A percentile compares a stretch with the other conserved stretches of the same genome.
These are phyloP conservation scores for Metschnikowia similis DNA, from an alignment of 805 yeast species.

Conservation along the genomic window DNA sequence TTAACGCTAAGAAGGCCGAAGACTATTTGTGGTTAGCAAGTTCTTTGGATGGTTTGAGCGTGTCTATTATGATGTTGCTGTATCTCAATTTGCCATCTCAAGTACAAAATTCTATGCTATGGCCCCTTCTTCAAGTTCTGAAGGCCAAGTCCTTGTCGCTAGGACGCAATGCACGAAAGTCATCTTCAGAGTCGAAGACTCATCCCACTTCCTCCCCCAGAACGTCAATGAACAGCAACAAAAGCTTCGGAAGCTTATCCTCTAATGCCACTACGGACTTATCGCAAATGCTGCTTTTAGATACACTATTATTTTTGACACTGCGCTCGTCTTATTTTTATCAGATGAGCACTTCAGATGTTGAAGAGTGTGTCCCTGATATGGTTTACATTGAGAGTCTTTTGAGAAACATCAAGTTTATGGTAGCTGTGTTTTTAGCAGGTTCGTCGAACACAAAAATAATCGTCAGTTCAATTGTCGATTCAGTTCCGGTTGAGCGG, in stretches of 20 bases:
- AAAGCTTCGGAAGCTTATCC: conserved; percentile 23
- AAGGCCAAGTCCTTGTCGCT: conserved; percentile 21
- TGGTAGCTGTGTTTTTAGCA: conserved; percentile 48
- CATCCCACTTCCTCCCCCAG: conserved; percentile 27
- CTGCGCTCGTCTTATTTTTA: conserved; percentile 27
- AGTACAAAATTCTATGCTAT: conserved; percentile 37
- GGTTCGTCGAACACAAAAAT: conserved; percentile 37
- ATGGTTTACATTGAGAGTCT: conserved; percentile 70
- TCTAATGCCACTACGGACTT: conserved; percentile 26
- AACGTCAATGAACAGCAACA: conserved; percentile 26
- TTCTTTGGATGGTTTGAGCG: conserved; percentile 76
- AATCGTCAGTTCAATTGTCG: conserved; percentile 43
- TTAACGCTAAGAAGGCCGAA: conserved; percentile 51
- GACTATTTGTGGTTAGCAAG: conserved; percentile 89
- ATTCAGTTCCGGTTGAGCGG: conserved; percentile 1
- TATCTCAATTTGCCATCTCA: conserved; percentile 51
- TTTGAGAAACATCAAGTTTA: conserved; percentile 57
- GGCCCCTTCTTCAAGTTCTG: conserved; percentile 30
- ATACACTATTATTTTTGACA: conserved; percentile 28
- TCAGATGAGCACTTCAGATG: conserved; percentile 46
- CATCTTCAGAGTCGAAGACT: conserved; percentile 32
- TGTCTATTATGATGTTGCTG: conserved; percentile 58
- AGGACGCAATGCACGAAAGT: conserved; percentile 41
- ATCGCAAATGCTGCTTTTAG: conserved; percentile 26
- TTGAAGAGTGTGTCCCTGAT: conserved; percentile 79